Evolutionary conservation across 2,329 filamentous ascomycete species (phyloP), one percentile per base, ranked within the genome.

Genomic region (Fusarium drepaniforme): DNA sequence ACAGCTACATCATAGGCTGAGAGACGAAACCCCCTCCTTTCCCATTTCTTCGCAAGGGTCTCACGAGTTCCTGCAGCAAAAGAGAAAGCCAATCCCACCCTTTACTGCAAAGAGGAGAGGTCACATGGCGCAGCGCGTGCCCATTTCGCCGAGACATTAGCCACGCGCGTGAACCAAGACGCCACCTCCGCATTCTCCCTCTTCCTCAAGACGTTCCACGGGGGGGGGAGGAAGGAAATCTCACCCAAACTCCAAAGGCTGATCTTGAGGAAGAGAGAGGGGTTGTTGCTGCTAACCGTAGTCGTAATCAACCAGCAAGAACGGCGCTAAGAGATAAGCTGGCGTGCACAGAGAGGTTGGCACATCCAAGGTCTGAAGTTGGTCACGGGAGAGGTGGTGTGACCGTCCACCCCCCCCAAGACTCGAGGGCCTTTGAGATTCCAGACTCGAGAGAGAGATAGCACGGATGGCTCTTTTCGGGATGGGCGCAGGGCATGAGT

Each of bases 361-460:
- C 62, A 57, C 62, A 33, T 46, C 62, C 37, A 59, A 64, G 61
- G 61, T 53, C 44, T 51, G 42, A 44, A 33, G 35, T 23, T 64
- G 65, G 59, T 75, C 72, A 75, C 66, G 72, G 51, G 72, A 65
- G 66, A 75, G 72, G 66, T 70, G 62, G 72, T 75, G 69, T 75
- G 66, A 73, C 59, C 46, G 44, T 64, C 49, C 49, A 44, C 58
- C 58, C 35, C 28, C 28, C 59, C 60, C 62, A 30, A 57, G 64
- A 51, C 46, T 53, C 49, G 49, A 33, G 25, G 49, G 49, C 49
- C 49, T 53, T 30, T 33, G 49, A 46, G 57, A 53, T 66, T 60
- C 59, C 42, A 64, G 35, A 25, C 49, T 56, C 46, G 12, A 37
- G n/a, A 35, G 30, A 38, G 21, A 30, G 21, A 53, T 23, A 28